These are phyloP conservation scores for Colletotrichum sublineola DNA, from an alignment of 2,329 filamentous ascomycete genomes.

Conservation along the genomic window DNA sequence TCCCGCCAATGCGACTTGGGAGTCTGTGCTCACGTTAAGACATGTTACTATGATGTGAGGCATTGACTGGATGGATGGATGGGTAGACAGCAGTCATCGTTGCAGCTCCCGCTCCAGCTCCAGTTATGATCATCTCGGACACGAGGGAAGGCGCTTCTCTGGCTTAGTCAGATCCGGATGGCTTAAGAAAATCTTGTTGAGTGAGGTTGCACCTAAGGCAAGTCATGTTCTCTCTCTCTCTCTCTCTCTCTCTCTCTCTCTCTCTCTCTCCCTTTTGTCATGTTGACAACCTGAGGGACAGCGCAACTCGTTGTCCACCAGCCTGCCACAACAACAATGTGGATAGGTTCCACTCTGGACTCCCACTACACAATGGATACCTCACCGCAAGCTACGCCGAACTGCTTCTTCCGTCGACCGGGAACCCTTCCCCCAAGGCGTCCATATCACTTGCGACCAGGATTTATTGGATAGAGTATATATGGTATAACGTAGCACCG, in stretches of 20 bases:
- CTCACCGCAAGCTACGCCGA: neutral
- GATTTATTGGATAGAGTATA: constrained; percentile 6
- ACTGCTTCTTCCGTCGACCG: constrained; percentile 11
- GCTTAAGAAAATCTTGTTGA: neutral
- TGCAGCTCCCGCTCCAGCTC: constrained; percentile 4
- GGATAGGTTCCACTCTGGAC: too few relatives aligned
- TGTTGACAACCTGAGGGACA: neutral
- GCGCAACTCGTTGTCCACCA: neutral
- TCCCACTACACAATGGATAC: neutral
- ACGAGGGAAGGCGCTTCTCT: neutral
- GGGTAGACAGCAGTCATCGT: neutral
- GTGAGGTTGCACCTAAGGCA: neutral
- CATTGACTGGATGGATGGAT: constrained; percentile 2
- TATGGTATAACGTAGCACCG: constrained; percentile 26
- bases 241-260: neutral
- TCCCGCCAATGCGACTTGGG: constrained; percentile 6
- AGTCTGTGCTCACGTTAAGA: constrained; percentile 31
- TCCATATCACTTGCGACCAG: neutral
- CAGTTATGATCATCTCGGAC: neutral
- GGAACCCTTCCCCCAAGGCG: constrained; percentile 11
- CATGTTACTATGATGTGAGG: constrained; percentile 24
- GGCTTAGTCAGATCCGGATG: constrained; percentile 14
- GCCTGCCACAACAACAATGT: neutral
- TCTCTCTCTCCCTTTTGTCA: neutral
- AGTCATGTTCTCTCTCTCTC: neutral